A percentile compares a stretch with the other conserved stretches of the same genome.
These are phyloP conservation scores for Tausonia pullulans DNA, from an alignment of 1,284 basidiomycete genomes.

Conservation along the genomic window DNA sequence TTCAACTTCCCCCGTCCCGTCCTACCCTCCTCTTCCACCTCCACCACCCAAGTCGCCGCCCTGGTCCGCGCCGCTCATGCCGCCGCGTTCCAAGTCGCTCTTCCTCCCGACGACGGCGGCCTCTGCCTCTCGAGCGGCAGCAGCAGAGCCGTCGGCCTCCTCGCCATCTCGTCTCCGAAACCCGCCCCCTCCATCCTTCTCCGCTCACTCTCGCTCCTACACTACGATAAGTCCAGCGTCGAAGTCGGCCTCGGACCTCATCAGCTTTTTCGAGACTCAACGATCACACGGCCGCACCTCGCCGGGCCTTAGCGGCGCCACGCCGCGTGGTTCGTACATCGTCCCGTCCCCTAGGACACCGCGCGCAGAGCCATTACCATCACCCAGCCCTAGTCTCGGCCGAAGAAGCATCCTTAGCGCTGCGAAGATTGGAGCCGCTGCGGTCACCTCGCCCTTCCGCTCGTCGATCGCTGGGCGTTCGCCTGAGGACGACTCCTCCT, in stretches of 20 bases:
- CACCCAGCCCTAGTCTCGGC: neutral
- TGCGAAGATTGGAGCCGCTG: neutral
- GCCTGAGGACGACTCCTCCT: neutral
- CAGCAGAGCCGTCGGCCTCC: no score
- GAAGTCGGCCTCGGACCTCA: neutral
- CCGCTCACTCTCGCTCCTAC: neutral
- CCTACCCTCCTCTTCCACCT: neutral
- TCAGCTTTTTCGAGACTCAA: neutral
- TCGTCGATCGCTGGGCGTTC: neutral
- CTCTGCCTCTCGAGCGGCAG: neutral
- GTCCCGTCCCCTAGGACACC: neutral
- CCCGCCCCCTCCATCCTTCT: neutral
- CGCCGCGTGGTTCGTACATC: neutral
- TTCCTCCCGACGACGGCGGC: neutral
- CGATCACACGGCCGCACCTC: neutral
- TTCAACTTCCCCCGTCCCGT: neutral
- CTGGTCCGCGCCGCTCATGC: neutral
- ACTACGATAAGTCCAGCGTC: neutral
- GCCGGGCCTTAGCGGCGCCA: neutral
- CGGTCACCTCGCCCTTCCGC: neutral
- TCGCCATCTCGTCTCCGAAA: no score
- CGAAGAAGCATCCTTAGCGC: neutral
- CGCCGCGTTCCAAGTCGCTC: no score
- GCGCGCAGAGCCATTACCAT: no score
- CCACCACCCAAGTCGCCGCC: neutral